Evolutionary conservation across 116 monocot species (phyloP), one percentile per base, ranked within the genome.

Genomic region (Trichopus zeylanicus): DNA sequence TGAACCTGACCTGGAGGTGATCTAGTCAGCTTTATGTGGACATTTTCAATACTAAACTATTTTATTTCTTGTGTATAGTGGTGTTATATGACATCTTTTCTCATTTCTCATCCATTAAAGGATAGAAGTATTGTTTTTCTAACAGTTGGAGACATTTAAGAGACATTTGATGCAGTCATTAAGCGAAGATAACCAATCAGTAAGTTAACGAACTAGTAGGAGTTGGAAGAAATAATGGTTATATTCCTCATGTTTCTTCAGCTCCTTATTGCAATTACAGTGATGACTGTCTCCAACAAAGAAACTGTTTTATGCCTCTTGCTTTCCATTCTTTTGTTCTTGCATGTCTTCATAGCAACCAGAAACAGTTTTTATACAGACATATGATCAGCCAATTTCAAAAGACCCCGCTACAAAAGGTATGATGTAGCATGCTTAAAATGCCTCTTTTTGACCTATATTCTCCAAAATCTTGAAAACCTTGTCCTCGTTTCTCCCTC

Each of bases 121-220:
- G 12, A 42, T 13, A 18, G n/a, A 42, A 18, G n/a, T 3, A 3
- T 18, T n/a, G 0, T 42, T 9, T 42, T 42, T n/a, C n/a, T 42
- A n/a, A 42, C 81, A 91, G 91, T 70, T 91, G 78, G 91, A 91
- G 64, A 73, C 82, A 53, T 98, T 98, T 70, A 98, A 85, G 65
- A 84, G 75, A 57, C 98, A 98, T 54, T 59, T 98, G 56, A 88
- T 98, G 74, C 82, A 88, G 71, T 88, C 98, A 37, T 61, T 98
- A 52, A 84, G 64, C 65, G 98, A 93, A 56, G 88, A 88, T 49
- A 77, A 70, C 56, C 46, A 71, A 47, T 60, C 88, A 33, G 91
- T 91, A 80, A 77, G 86, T 73, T 46, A 52, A 29, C 18, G 10
- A 57, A 52, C 57, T 26, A 38, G n/a, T n/a, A n/a, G n/a, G n/a